Evolutionary conservation across 768 basidiomycete genomes (phyloP).

Genomic region (Termitomyces sp.): DNA sequence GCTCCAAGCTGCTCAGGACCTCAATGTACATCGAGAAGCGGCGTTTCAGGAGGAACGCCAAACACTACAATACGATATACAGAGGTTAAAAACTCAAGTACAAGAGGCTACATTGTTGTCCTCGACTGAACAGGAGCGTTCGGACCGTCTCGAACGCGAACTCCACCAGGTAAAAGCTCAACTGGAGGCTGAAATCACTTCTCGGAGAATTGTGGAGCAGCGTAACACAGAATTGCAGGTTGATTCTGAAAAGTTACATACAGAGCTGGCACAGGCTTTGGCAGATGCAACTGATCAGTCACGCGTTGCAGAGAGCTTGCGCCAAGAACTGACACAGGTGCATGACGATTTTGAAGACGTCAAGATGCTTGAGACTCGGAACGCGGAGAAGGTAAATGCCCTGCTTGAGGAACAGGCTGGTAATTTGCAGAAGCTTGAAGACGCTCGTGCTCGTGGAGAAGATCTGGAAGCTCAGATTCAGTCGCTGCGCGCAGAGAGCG

Average conservation of each 20-base stretch:
- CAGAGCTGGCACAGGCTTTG: constrained; percentile 51
- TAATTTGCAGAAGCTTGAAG: constrained; percentile 66
- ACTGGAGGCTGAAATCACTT: constrained; percentile 56
- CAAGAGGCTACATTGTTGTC: constrained; percentile 32
- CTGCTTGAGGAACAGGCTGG: constrained; percentile 75
- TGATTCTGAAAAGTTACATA: constrained; percentile 52
- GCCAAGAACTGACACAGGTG: constrained; percentile 59
- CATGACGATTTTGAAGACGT: constrained; percentile 62
- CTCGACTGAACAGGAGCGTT: constrained; percentile 43
- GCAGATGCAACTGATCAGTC: constrained; percentile 68
- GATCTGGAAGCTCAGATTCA: constrained; percentile 73
- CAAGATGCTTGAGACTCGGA: constrained; percentile 59
- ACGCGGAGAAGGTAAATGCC: constrained; percentile 55
- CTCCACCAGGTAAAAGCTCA: constrained; percentile 58
- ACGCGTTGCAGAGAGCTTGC: constrained; percentile 48
- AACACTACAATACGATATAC: constrained; percentile 50
- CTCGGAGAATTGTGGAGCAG: constrained; percentile 59
- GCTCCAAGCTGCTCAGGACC: constrained; percentile 54
- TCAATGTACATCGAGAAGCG: constrained; percentile 52
- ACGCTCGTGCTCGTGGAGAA: constrained; percentile 68
- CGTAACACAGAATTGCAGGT: constrained; percentile 52
- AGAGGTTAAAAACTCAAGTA: constrained; percentile 43
- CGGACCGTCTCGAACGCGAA: constrained; percentile 58
- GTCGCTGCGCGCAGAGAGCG: constrained; percentile 65
- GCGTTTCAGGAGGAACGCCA: constrained; percentile 55